A percentile compares a stretch with the other conserved stretches of the same genome.
Conservation (phyloP, 768 basidiomycete species). For the Phlegmacium glaucopus region DNA sequence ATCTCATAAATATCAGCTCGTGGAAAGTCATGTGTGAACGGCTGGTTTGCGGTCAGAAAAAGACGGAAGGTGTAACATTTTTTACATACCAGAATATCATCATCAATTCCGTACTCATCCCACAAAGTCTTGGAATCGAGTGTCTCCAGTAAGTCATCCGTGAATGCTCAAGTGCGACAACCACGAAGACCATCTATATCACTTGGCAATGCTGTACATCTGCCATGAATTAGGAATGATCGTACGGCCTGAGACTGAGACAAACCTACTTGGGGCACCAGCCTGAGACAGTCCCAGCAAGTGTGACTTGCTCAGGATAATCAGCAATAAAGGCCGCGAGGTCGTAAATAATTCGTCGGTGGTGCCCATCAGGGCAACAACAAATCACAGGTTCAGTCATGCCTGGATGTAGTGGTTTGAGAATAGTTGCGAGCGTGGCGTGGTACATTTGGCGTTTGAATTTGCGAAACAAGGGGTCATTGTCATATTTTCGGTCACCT, state of each 20-base stretch:
- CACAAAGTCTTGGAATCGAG: not conserved
- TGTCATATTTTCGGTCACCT: constrained; percentile 4
- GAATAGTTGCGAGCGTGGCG: constrained; percentile 17
- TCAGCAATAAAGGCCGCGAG: constrained; percentile 14
- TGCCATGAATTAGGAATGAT: not conserved
- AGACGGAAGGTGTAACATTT: too few relatives aligned
- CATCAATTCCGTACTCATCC: not conserved
- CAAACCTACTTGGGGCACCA: not conserved
- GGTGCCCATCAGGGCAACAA: constrained; percentile 28
- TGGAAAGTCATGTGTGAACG: constrained; percentile 25
- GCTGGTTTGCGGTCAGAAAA: not conserved
- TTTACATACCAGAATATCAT: not conserved
- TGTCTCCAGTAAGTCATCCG: not conserved
- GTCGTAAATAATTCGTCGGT: constrained; percentile 13
- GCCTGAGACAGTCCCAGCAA: not conserved
- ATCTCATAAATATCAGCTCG: constrained; percentile 30
- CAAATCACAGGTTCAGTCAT: constrained; percentile 27
- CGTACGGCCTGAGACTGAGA: not conserved
- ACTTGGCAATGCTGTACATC: not conserved
- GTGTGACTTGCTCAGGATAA: not conserved
- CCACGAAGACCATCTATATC: not conserved
- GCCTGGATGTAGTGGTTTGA: constrained; percentile 15
- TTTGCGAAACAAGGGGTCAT: constrained; percentile 16
- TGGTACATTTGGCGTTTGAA: constrained; percentile 31
- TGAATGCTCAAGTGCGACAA: not conserved